These are phyloP conservation scores for Rhizophora apiculata DNA, from an alignment of 345 rosid species.

Conservation along the genomic window DNA sequence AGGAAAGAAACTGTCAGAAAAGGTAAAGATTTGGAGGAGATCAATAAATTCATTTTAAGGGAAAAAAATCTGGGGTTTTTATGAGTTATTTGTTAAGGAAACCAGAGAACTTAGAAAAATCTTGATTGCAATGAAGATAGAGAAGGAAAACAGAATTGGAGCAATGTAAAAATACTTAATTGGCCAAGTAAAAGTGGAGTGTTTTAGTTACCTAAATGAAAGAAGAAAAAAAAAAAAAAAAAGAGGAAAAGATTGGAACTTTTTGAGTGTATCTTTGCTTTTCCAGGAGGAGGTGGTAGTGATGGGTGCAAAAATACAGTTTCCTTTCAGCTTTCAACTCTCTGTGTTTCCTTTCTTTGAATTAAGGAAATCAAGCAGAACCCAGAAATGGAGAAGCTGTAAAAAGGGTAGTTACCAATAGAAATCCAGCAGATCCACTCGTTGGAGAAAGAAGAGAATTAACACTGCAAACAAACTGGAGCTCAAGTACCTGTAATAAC, in stretches of 20 bases:
- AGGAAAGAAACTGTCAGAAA: not conserved
- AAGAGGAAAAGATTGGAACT: not conserved
- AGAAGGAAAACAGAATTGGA: not conserved
- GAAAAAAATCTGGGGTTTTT: not conserved
- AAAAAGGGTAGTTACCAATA: not conserved
- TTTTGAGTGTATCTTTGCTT: constrained; percentile 2
- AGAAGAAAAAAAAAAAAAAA: not conserved
- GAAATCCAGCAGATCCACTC: constrained; percentile 9
- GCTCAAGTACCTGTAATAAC: not conserved
- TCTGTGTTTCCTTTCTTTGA: not conserved
- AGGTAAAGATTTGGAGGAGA: not conserved
- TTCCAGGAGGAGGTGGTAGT: not conserved
- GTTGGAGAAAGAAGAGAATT: not conserved
- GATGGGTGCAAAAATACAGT: not conserved
- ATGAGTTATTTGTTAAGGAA: not conserved
- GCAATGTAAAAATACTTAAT: not conserved
- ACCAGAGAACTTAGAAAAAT: not conserved
- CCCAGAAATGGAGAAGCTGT: constrained; percentile 6
- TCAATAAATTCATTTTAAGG: not conserved
- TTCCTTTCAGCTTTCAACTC: not conserved
- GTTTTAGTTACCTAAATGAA: constrained; percentile 6
- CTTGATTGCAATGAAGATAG: not conserved
- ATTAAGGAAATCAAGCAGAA: not conserved
- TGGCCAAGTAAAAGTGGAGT: not conserved
- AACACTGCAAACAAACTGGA: not conserved